phyloP scores from a whole-genome alignment of 805 yeast species.

The Lachancea thermotolerans region DNA sequence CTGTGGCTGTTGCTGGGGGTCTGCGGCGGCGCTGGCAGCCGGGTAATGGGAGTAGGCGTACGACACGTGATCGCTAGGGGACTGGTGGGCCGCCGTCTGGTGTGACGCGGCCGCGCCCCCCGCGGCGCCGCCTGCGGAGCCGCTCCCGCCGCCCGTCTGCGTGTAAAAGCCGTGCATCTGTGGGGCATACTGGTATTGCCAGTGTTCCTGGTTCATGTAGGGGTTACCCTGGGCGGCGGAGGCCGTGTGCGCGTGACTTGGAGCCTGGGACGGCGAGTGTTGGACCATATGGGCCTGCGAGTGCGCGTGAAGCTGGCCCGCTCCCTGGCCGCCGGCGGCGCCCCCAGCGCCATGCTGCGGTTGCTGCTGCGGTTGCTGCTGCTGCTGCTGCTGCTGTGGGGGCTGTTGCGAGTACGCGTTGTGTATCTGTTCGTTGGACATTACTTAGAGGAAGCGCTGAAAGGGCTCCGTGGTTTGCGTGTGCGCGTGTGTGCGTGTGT shows the following conservation, averaged over 20 bases:
- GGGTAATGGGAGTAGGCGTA: constrained; percentile 6
- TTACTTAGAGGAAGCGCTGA: neutral
- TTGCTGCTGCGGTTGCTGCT: constrained; percentile 9
- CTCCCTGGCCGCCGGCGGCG: no score
- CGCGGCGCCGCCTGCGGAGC: constrained; percentile 4
- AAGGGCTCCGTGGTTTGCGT: no score
- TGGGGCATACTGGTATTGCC: constrained; percentile 8
- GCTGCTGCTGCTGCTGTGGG: constrained; percentile 6
- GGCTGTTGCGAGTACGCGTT: neutral
- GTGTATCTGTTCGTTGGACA: constrained; percentile 2
- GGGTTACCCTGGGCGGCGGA: no score
- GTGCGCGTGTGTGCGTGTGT: no score
- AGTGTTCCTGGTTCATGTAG: neutral
- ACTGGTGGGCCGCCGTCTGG: constrained; percentile 3
- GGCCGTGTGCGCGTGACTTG: no score
- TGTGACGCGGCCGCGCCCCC: constrained; percentile 1
- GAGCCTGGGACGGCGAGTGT: no score
- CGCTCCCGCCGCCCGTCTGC: constrained; percentile 4
- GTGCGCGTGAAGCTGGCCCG: no score
- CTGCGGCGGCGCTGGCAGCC: constrained; percentile 6
- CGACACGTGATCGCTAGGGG: constrained; percentile 5
- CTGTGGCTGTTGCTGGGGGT: constrained; percentile 6
- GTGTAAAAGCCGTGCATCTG: constrained; percentile 3
- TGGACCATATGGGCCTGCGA: no score
- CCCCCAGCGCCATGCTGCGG: neutral